Evolutionary conservation across 192 early-diverging fungal genomes (phyloP).

Genomic region (Backusella morwellensis): DNA sequence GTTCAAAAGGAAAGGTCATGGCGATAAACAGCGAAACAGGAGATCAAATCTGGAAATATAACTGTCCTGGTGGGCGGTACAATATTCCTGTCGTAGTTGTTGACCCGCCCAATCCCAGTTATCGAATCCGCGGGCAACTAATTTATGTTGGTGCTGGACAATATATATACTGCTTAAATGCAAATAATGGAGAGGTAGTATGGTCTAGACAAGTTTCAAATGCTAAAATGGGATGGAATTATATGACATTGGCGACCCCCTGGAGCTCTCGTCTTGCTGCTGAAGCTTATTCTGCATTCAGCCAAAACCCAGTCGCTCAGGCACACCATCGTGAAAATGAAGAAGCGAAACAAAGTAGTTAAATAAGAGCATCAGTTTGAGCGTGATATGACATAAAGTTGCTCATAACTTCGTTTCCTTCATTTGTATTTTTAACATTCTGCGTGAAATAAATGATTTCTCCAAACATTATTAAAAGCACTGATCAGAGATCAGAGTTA

Average conservation of each 20-base stretch:
- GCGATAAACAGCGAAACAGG: not conserved
- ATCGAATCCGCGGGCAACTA: not conserved
- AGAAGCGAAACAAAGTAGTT: not conserved
- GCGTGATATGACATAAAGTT: too few relatives aligned
- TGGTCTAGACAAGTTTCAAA: conserved; percentile 3
- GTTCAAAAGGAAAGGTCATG: not conserved
- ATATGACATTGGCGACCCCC: conserved; percentile 18
- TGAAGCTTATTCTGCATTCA: conserved; percentile 10
- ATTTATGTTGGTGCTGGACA: conserved; percentile 13
- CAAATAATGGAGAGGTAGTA: not conserved
- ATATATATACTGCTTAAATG: conserved; percentile 14
- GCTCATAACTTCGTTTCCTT: too few relatives aligned
- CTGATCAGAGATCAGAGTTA: too few relatives aligned
- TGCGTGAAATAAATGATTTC: too few relatives aligned
- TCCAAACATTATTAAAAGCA: too few relatives aligned
- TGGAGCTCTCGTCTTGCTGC: conserved; percentile 19
- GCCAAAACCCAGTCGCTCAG: conserved; percentile 1
- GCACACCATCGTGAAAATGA: not conserved
- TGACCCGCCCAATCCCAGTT: not conserved
- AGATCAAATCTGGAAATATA: not conserved
- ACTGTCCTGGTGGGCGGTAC: conserved; percentile 15
- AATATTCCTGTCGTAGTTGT: not conserved
- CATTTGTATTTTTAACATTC: too few relatives aligned
- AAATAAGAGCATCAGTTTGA: not conserved
- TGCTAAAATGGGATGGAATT: not conserved